Evolutionary conservation across 23 red algal species (phyloP).

Genomic region (Gracilaria caudata): DNA sequence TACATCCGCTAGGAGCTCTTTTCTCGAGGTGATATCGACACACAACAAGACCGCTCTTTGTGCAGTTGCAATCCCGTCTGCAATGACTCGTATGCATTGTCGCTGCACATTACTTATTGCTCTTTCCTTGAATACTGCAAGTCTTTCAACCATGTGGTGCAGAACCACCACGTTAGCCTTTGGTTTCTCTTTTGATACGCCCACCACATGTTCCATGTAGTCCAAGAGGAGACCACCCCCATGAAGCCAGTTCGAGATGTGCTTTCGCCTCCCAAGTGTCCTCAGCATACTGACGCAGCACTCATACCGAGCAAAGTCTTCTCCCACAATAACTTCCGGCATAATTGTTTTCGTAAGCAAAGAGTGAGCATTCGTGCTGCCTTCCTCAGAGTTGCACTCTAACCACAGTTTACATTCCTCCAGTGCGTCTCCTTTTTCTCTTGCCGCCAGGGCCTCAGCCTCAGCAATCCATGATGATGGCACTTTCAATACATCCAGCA

Average conservation of each 20-base stretch:
- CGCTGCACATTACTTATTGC: slow-evolving; percentile 22
- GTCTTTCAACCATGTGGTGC: slow-evolving; percentile 26
- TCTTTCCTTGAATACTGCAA: slow-evolving; percentile 22
- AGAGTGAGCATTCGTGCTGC: slow-evolving; percentile 18
- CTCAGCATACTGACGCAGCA: not conserved
- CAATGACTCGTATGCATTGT: slow-evolving; percentile 21
- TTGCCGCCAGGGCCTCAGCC: slow-evolving; percentile 38
- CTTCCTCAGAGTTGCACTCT: slow-evolving; percentile 13
- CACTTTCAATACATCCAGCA: slow-evolving; percentile 32
- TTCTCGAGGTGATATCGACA: not conserved
- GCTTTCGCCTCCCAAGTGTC: slow-evolving; percentile 9
- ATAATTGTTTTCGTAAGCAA: slow-evolving; percentile 37
- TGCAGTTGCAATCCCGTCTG: slow-evolving; percentile 57
- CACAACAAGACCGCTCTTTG: slow-evolving; percentile 38
- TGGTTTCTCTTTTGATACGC: slow-evolving; percentile 18
- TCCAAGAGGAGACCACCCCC: slow-evolving; percentile 59
- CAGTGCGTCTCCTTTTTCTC: slow-evolving; percentile 9
- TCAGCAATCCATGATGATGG: slow-evolving; percentile 45
- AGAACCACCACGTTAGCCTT: slow-evolving; percentile 25
- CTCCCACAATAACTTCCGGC: slow-evolving; percentile 36
- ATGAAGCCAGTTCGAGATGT: slow-evolving; percentile 30
- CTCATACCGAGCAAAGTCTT: slow-evolving; percentile 13
- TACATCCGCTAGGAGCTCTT: not conserved
- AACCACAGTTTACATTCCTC: slow-evolving; percentile 61
- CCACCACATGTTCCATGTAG: slow-evolving; percentile 51